Conservation (phyloP, 2,329 filamentous ascomycete genomes). For the Colletotrichum filicis region DNA sequence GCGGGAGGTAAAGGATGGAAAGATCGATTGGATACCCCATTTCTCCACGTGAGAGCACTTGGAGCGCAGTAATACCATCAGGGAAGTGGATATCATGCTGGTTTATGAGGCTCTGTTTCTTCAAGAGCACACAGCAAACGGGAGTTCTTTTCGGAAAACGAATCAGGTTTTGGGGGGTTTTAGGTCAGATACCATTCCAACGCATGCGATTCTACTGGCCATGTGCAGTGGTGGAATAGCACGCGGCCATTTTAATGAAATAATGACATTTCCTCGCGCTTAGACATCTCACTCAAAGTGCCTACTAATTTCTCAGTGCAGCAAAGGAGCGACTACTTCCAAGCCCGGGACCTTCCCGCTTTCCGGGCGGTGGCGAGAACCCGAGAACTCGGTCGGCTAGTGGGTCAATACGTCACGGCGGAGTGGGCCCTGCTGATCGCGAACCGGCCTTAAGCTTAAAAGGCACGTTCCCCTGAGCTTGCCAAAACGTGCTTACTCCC, state of each 20-base stretch:
- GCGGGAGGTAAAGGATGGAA: conserved; percentile 52
- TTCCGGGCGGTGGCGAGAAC: conserved; percentile 11
- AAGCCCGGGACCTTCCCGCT: conserved; percentile 8
- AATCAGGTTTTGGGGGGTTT: neutral
- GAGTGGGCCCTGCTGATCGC: conserved; percentile 4
- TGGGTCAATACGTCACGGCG: conserved; percentile 31
- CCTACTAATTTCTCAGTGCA: neutral
- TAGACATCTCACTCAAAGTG: neutral
- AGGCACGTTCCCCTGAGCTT: neutral
- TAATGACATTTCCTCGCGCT: conserved; percentile 2
- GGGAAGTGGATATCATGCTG: neutral
- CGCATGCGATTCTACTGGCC: neutral
- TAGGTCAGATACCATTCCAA: conserved; percentile 32
- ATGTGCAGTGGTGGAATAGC: neutral
- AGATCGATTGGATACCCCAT: neutral
- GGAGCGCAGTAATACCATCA: neutral
- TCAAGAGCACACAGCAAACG: neutral
- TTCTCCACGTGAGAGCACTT: neutral
- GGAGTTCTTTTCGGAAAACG: conserved; percentile 7
- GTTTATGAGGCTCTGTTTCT: neutral
- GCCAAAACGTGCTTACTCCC: neutral
- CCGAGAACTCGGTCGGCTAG: conserved; percentile 17
- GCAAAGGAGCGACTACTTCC: neutral
- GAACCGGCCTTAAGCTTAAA: conserved; percentile 18
- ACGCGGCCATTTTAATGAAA: conserved; percentile 19